Evolutionary conservation across 2,329 filamentous ascomycete genomes (phyloP).

Genomic region (Zarea fungicola): DNA sequence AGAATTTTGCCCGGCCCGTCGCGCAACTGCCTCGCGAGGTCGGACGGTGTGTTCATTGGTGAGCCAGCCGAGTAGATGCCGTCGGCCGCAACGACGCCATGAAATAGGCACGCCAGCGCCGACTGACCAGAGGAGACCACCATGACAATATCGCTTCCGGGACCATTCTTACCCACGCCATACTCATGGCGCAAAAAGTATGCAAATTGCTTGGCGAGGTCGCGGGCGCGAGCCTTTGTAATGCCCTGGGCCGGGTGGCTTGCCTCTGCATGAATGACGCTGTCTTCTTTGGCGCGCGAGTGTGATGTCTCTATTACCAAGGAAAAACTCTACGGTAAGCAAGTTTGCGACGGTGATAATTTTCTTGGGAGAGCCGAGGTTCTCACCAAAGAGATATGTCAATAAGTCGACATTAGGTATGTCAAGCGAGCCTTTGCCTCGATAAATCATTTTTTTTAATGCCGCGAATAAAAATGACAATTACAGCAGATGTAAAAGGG

Average conservation of each 20-base stretch:
- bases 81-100: constrained; percentile 51
- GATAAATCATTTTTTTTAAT: constrained; percentile 30
- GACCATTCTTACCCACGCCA: constrained; percentile 44
- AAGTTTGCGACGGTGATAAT: neutral
- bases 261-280: constrained; percentile 52
- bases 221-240: constrained; percentile 46
- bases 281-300: constrained; percentile 37
- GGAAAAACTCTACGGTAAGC: neutral
- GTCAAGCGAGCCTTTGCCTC: constrained; percentile 23
- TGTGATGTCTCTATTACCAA: constrained; percentile 29
- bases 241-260: constrained; percentile 47
- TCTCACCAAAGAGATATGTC: constrained; percentile 38
- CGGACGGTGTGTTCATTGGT: constrained; percentile 42
- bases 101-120: constrained; percentile 49
- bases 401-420: constrained; percentile 38
- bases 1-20: constrained; percentile 32
- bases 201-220: constrained; percentile 47
- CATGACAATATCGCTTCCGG: constrained; percentile 49
- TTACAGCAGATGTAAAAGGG: neutral
- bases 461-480: neutral
- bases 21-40: constrained; percentile 42
- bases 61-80: constrained; percentile 54
- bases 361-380: neutral
- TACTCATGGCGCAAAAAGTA: constrained; percentile 49
- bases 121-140: constrained; percentile 52